A percentile compares a stretch with the other conserved stretches of the same genome.
phyloP scores from a whole-genome alignment of 495 filamentous ascomycete genomes.

The Xylaria scruposa region DNA sequence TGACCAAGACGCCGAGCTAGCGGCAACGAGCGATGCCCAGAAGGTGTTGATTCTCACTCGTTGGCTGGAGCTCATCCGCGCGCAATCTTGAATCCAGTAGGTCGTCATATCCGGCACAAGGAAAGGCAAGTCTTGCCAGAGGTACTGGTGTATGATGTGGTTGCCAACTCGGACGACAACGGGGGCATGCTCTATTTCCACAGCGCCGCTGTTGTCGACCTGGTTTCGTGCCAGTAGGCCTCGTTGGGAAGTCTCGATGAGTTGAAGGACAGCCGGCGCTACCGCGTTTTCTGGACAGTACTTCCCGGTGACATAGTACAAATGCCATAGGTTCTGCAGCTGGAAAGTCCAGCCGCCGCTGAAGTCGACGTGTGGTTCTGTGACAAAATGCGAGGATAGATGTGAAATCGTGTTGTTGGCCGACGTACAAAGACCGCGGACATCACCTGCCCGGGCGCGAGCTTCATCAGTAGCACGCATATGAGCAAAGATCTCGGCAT shows the following conservation, averaged over 20 bases:
- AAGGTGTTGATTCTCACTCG: slow-evolving; percentile 27
- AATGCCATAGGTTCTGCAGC: slow-evolving; percentile 29
- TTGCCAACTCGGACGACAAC: slow-evolving; percentile 21
- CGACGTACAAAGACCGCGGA: slow-evolving; percentile 25
- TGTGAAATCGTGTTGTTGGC: slow-evolving; percentile 28
- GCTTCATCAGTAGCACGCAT: slow-evolving; percentile 26
- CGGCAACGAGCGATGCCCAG: slow-evolving; percentile 24
- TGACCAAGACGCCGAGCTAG: slow-evolving; percentile 27
- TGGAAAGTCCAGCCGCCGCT: slow-evolving; percentile 29
- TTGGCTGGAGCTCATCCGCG: slow-evolving; percentile 28
- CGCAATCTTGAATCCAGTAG: slow-evolving; percentile 29
- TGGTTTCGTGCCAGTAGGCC: slow-evolving; percentile 22
- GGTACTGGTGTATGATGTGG: slow-evolving; percentile 27
- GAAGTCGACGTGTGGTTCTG: slow-evolving; percentile 32
- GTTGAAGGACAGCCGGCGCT: slow-evolving; percentile 25
- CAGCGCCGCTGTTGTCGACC: slow-evolving; percentile 5
- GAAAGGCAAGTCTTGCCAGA: slow-evolving; percentile 30
- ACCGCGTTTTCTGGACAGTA: slow-evolving; percentile 18
- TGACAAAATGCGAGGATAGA: slow-evolving; percentile 32
- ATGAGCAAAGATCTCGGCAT: slow-evolving; percentile 28
- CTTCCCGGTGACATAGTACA: slow-evolving; percentile 27
- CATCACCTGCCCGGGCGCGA: slow-evolving; percentile 23
- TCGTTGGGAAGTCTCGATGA: slow-evolving; percentile 27
- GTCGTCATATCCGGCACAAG: slow-evolving; percentile 28
- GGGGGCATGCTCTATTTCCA: slow-evolving; percentile 26